Evolutionary conservation across 768 basidiomycete species (phyloP).

Genomic region (Collybia mongolica): DNA sequence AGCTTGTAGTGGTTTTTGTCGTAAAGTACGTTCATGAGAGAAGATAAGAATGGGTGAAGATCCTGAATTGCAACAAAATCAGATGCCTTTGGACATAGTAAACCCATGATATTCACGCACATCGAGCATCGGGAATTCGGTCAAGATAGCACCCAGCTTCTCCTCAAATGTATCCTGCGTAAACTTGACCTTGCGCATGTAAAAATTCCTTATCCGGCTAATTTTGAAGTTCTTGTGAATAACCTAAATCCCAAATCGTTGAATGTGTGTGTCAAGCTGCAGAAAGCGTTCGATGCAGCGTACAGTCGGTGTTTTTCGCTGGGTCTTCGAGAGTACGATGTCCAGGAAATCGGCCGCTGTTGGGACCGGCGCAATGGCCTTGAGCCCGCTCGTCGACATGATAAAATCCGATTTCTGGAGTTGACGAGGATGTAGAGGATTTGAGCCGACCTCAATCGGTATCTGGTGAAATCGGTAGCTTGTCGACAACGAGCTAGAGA

Average conservation of each 20-base stretch:
- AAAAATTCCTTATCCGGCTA: constrained; percentile 94
- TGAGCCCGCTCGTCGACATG: constrained; percentile 87
- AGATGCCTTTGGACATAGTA: constrained; percentile 22
- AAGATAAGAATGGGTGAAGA: constrained; percentile 93
- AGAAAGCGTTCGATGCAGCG: constrained; percentile 14
- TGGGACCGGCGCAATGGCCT: constrained; percentile 98
- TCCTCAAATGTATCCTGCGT: constrained; percentile 97
- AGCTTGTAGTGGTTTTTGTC: constrained; percentile 99
- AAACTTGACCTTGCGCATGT: constrained; percentile 99
- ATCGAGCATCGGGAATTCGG: constrained; percentile 97
- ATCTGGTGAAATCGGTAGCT: too few species aligned
- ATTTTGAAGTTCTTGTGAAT: constrained; percentile 99
- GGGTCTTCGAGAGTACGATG: constrained; percentile 91
- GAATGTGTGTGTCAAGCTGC: background rate
- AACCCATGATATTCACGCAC: constrained; percentile 44
- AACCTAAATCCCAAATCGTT: constrained; percentile 47
- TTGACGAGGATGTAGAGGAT: too few species aligned
- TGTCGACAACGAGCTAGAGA: too few species aligned
- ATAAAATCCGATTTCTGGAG: constrained; percentile 11
- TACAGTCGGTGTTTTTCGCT: constrained; percentile 96
- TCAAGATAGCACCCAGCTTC: constrained; percentile 88
- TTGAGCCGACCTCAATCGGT: too few species aligned
- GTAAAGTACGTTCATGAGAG: constrained; percentile 96
- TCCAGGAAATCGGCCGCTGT: constrained; percentile 94
- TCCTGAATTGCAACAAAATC: constrained; percentile 41